phyloP scores from a whole-genome alignment of 2,329 filamentous ascomycete genomes.

The Cladosporium sp. region DNA sequence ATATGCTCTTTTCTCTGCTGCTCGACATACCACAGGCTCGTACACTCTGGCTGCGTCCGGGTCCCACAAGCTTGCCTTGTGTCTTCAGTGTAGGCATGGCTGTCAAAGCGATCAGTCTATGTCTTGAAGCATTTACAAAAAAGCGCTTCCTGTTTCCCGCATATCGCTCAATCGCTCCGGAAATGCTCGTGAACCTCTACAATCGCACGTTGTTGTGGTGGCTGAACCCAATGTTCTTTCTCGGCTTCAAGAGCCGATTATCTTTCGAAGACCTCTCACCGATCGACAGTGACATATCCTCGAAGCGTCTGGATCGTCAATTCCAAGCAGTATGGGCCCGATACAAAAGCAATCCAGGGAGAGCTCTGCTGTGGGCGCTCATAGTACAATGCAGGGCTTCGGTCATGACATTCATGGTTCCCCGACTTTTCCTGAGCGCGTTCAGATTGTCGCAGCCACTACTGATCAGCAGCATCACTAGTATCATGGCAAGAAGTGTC shows the following conservation, averaged over 20 bases:
- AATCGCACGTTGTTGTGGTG: constrained; percentile 38
- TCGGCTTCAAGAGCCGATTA: constrained; percentile 30
- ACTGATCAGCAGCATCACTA: not conserved
- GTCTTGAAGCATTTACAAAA: constrained; percentile 27
- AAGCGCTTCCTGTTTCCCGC: constrained; percentile 21
- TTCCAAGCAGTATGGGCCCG: not conserved
- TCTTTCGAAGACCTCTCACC: constrained; percentile 25
- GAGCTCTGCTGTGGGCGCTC: not conserved
- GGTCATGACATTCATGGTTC: constrained; percentile 1
- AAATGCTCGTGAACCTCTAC: constrained; percentile 26
- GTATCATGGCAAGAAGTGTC: not conserved
- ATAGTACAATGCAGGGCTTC: not conserved
- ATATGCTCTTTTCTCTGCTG: constrained; percentile 23
- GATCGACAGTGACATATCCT: constrained; percentile 23
- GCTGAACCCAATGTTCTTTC: constrained; percentile 37
- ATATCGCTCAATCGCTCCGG: constrained; percentile 24
- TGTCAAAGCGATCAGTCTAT: constrained; percentile 24
- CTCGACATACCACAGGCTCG: constrained; percentile 26
- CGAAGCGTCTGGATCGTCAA: constrained; percentile 14
- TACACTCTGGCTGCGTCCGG: constrained; percentile 26
- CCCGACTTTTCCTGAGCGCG: constrained; percentile 1
- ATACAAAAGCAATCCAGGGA: not conserved
- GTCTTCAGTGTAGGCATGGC: constrained; percentile 22
- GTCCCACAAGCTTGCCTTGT: constrained; percentile 19
- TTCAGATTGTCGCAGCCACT: constrained; percentile 4